These are phyloP conservation scores for Sporisorium exsertum DNA, from an alignment of 1,284 basidiomycete genomes.

Conservation along the genomic window DNA sequence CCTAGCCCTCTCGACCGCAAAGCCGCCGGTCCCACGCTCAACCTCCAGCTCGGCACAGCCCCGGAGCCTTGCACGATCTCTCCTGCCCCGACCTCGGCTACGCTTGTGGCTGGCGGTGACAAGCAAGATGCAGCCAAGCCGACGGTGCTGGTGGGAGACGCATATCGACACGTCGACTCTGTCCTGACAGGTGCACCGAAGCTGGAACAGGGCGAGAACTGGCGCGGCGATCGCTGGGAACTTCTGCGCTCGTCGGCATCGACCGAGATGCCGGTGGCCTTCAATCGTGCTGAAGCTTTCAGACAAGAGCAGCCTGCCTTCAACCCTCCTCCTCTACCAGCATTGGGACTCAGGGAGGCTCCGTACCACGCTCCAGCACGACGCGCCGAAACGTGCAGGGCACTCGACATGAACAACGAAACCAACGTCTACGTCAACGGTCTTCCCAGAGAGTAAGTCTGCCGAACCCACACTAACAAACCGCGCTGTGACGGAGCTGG, in stretches of 20 bases:
- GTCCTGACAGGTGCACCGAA: constrained; percentile 5
- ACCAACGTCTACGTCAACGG: constrained; percentile 62
- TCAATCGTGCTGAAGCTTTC: neutral
- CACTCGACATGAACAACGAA: constrained; percentile 21
- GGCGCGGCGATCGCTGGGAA: constrained; percentile 21
- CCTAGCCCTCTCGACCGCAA: constrained; percentile 38
- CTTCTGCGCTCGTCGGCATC: constrained; percentile 3
- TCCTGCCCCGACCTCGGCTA: constrained; percentile 30
- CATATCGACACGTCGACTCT: constrained; percentile 19
- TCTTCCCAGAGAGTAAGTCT: constrained; percentile 52
- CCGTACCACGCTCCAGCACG: neutral
- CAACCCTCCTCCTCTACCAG: neutral
- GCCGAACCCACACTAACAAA: neutral
- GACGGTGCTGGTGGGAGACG: constrained; percentile 7
- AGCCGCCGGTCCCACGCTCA: constrained; percentile 1
- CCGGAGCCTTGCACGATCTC: constrained; percentile 9
- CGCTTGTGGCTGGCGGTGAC: constrained; percentile 18
- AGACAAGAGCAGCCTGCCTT: neutral
- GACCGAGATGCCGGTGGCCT: neutral
- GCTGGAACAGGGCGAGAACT: constrained; percentile 20
- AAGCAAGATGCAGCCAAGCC: constrained; percentile 4
- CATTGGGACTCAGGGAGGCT: constrained; percentile 1
- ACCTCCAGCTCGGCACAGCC: constrained; percentile 17
- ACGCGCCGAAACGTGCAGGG: constrained; percentile 7
- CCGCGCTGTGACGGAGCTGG: neutral